These are phyloP conservation scores for Umbelopsis sp. DNA, from an alignment of 371 early-diverging fungal genomes.

Conservation along the genomic window DNA sequence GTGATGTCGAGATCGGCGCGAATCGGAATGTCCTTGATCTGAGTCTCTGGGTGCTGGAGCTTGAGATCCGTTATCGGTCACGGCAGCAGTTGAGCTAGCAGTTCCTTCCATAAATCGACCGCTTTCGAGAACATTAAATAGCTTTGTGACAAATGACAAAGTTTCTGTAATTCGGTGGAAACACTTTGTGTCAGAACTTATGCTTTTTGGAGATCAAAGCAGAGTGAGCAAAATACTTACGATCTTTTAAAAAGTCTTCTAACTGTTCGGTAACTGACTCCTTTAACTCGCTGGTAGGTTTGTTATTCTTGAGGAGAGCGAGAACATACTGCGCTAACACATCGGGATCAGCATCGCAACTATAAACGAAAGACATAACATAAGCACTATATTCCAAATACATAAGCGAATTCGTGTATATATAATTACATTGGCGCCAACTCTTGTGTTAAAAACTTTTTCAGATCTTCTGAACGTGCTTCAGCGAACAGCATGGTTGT, in stretches of 20 bases:
- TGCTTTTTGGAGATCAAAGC: neutral
- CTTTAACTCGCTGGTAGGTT: slow-evolving; percentile 41
- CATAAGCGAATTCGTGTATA: neutral
- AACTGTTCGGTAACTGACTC: slow-evolving; percentile 47
- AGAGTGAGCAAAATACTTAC: slow-evolving; percentile 40
- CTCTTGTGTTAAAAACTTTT: slow-evolving; percentile 51
- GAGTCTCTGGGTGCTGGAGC: neutral
- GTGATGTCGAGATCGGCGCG: slow-evolving; percentile 16
- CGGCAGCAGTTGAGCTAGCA: neutral
- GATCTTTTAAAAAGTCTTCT: slow-evolving; percentile 60
- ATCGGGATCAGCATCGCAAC: slow-evolving; percentile 80
- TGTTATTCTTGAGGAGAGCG: slow-evolving; percentile 75
- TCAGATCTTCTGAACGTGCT: slow-evolving; percentile 36
- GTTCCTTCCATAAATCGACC: neutral
- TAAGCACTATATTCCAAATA: neutral
- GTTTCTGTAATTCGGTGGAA: slow-evolving; percentile 12
- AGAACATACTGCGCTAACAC: slow-evolving; percentile 82
- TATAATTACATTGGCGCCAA: slow-evolving; percentile 54
- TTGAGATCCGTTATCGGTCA: slow-evolving; percentile 3
- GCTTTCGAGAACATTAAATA: slow-evolving; percentile 8
- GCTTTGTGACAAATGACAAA: neutral
- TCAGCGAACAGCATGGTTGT: slow-evolving; percentile 5
- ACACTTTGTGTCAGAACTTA: neutral
- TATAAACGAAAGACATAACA: slow-evolving; percentile 28
- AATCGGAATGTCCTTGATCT: neutral